phyloP scores from a whole-genome alignment of 73 alveolate species.

The Durusdinium trenchii region DNA sequence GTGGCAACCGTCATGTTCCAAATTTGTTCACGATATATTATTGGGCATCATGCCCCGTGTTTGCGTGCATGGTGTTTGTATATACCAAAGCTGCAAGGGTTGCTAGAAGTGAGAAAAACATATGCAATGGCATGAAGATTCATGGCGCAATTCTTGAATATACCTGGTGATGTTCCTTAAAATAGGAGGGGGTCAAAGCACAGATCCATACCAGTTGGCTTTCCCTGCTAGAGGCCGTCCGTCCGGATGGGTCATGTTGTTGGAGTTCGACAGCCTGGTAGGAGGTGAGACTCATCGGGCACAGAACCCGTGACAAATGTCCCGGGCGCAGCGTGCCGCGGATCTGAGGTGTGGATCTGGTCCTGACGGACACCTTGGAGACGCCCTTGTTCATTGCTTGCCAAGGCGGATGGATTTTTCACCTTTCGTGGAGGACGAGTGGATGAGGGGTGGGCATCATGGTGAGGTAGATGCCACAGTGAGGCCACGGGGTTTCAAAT shows the following conservation, averaged over 20 bases:
- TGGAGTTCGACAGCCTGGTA: neutral
- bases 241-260: no score
- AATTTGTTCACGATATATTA: no score
- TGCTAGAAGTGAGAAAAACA: no score
- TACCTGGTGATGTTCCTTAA: no score
- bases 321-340: neutral
- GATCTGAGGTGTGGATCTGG: neutral
- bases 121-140: no score
- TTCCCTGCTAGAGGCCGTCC: no score
- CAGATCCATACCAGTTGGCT: no score
- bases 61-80: no score
- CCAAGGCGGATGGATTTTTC: slow-evolving; percentile 30
- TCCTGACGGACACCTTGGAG: slow-evolving; percentile 39
- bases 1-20: neutral
- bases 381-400: slow-evolving; percentile 27
- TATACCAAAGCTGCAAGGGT: no score
- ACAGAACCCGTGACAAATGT: neutral
- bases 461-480: neutral
- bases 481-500: neutral
- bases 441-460: neutral
- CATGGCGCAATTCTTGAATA: no score
- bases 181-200: no score
- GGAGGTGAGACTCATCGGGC: neutral
- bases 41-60: no score
- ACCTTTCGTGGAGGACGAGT: neutral